phyloP scores from a whole-genome alignment of 495 filamentous ascomycete species.

The Aspergillus indologenus region DNA sequence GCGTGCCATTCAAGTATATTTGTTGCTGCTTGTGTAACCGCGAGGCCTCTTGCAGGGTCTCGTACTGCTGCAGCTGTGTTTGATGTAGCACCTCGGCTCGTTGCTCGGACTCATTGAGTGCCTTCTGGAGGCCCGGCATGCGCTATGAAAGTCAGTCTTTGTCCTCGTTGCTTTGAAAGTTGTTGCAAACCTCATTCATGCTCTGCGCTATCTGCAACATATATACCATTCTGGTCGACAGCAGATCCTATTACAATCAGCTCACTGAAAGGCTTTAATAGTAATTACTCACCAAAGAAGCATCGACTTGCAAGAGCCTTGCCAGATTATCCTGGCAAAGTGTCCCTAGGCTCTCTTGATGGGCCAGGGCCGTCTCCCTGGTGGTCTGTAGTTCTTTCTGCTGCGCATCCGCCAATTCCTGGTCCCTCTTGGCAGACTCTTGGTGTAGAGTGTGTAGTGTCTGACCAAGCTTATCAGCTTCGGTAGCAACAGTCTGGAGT shows the following conservation, averaged over 20 bases:
- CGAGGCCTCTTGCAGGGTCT: slow-evolving; percentile 32
- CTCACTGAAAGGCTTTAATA: not conserved
- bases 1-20: slow-evolving; percentile 32
- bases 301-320: slow-evolving; percentile 29
- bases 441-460: slow-evolving; percentile 32
- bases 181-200: slow-evolving; percentile 32
- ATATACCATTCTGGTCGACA: slow-evolving; percentile 26
- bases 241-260: slow-evolving; percentile 30
- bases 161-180: not conserved
- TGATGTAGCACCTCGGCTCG: slow-evolving; percentile 36
- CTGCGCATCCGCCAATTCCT: slow-evolving; percentile 24
- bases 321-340: slow-evolving; percentile 27
- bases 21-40: slow-evolving; percentile 34
- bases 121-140: slow-evolving; percentile 33
- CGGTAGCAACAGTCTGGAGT: slow-evolving; percentile 31
- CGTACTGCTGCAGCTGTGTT: slow-evolving; percentile 37
- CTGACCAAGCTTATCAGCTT: slow-evolving; percentile 29
- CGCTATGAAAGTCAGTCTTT: slow-evolving; percentile 31
- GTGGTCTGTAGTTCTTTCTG: slow-evolving; percentile 26
- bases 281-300: slow-evolving; percentile 27
- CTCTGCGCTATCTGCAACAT: slow-evolving; percentile 33
- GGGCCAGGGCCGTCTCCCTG: slow-evolving; percentile 28
- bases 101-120: slow-evolving; percentile 33
- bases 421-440: slow-evolving; percentile 28
- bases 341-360: slow-evolving; percentile 27